Base-by-base conservation (phyloP, 2,329 filamentous ascomycete genomes). In the Colletotrichum cereale region DNA sequence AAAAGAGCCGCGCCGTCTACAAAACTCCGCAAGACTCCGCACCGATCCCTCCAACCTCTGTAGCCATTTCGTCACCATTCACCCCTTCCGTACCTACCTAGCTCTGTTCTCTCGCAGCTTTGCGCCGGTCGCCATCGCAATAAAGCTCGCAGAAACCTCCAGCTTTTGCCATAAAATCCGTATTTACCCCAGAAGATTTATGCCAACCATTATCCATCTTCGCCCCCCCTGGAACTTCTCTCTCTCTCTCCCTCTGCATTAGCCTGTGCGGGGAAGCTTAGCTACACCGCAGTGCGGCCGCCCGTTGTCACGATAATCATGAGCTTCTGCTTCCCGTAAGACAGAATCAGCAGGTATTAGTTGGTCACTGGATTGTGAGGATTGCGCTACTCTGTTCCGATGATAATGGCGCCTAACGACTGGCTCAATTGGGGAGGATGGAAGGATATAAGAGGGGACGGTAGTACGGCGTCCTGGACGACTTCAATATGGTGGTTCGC, bases 1-100 rank as follows among this genome's bases (percentile, higher is more conserved):
- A 34, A 8, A 8, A 5, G 63, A 62, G 56, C 64, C 40, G 57
- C 56, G 64, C 56, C 62, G 48, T 29, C 40, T 34, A n/a, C 48
- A 38, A 56, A 29, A 61, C 63, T 71, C 67, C 67, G 67, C 67
- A 56, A 67, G 57, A 67, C 68, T 71, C 68, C 68, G 68, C 67
- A 71, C 48, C 29, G 52, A 21, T 24, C 57, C 14, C 50, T 53
- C 64, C 42, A 67, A 70, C 56, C 12, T 40, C 47, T 38, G 48
- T 21, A 38, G 21, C 67, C 62, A 62, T 71, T 62, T 36, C 64
- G 68, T 71, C 64, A 67, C 53, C 18, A 11, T 42, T 40, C 16
- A 3, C 55, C 40, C n/a, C 40, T 40, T 36, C 14, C 56, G 26
- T 40, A 26, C 47, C 60, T 21, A 11, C 44, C 48, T n/a, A 2